A percentile compares a stretch with the other conserved stretches of the same genome.
phyloP scores from a whole-genome alignment of 176 grass and related monocot species.

The Oryza officinalis region DNA sequence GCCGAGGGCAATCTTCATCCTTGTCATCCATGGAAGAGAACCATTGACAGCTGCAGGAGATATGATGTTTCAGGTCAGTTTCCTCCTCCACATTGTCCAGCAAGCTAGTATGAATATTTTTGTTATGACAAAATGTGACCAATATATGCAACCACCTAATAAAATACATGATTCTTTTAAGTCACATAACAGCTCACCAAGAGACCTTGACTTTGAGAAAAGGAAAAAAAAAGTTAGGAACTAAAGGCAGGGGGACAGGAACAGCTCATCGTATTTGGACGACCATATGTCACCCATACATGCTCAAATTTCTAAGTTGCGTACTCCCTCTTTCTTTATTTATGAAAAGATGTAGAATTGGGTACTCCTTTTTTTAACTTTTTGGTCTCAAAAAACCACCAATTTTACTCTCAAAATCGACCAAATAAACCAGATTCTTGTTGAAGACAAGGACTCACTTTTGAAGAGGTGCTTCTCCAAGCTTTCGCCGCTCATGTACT shows the following conservation, averaged over 20 bases:
- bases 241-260: not conserved
- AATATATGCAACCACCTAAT: conserved; percentile 2
- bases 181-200: conserved; percentile 27
- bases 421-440: not conserved
- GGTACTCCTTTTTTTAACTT: not conserved
- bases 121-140: not conserved
- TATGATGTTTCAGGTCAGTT: conserved; percentile 31
- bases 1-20: conserved; percentile 70
- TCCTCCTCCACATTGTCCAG: conserved; percentile 25
- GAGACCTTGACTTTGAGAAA: conserved; percentile 24
- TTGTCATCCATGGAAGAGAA: conserved; percentile 61
- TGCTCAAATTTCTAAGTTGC: not conserved
- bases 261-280: conserved; percentile 20
- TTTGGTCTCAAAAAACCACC: conserved; percentile 7
- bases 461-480: conserved; percentile 91
- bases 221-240: not conserved
- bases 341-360: not conserved
- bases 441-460: conserved; percentile 51
- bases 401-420: not conserved
- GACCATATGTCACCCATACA: not conserved
- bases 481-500: conserved; percentile 73
- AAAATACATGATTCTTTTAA: not conserved
- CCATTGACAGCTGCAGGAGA: conserved; percentile 39
- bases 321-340: not conserved
- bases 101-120: not conserved